Percentiles rank a stretch among this genome's conserved stretches.
phyloP scores from a whole-genome alignment of 2,329 filamentous ascomycete species.

The Cladosporium sp. region DNA sequence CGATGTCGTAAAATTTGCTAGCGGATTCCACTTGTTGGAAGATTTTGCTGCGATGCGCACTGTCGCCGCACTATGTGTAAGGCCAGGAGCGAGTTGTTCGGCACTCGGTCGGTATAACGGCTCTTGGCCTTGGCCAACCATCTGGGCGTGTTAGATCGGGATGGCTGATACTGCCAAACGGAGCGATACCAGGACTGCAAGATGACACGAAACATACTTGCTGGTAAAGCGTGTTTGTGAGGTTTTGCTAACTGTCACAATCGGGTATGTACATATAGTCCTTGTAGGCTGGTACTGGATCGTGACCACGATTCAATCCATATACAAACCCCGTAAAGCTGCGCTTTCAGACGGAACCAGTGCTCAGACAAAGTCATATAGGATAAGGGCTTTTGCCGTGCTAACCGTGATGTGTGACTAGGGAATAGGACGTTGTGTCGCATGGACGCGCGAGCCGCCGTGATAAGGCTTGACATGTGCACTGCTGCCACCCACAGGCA shows the following conservation, averaged over 20 bases:
- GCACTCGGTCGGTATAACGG: conserved; percentile 1
- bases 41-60: too few relatives aligned
- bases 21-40: too few relatives aligned
- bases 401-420: not conserved
- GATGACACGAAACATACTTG: too few relatives aligned
- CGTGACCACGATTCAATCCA: too few relatives aligned
- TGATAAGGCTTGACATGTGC: conserved; percentile 7
- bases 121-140: not conserved
- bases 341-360: too few relatives aligned
- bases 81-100: not conserved
- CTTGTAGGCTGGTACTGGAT: too few relatives aligned
- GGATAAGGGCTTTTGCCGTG: conserved; percentile 2
- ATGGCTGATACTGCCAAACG: not conserved
- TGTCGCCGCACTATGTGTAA: not conserved
- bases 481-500: not conserved
- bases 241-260: too few relatives aligned
- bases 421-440: not conserved
- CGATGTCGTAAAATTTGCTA: too few relatives aligned
- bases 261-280: too few relatives aligned
- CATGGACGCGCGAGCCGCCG: not conserved
- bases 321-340: too few relatives aligned
- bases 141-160: conserved; percentile 1
- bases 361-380: not conserved
- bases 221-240: too few relatives aligned
- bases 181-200: not conserved